Conservation (phyloP, 1,284 basidiomycete species). For the Trichosporon sp. region DNA sequence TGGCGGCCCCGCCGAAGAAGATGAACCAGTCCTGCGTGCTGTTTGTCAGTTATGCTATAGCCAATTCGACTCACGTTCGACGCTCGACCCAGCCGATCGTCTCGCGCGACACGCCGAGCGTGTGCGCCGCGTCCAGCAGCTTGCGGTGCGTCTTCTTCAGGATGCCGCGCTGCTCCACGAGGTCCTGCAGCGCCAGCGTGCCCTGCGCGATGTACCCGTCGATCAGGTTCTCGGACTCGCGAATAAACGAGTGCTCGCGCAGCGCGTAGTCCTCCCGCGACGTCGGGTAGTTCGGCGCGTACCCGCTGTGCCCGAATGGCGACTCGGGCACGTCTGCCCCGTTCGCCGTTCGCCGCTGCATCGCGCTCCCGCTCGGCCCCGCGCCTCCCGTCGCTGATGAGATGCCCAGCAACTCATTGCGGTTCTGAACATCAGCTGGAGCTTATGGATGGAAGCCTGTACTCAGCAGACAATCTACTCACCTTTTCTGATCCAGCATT, state of each 20-base stretch:
- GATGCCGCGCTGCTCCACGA: slow-evolving; percentile 84
- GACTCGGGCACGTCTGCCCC: slow-evolving; percentile 52
- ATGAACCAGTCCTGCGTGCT: slow-evolving; percentile 92
- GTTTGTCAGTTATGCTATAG: slow-evolving; percentile 19
- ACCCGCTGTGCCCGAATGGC: slow-evolving; percentile 53
- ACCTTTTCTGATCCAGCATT: slow-evolving; percentile 41
- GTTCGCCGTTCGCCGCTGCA: slow-evolving; percentile 46
- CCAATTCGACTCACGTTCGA: slow-evolving; percentile 61
- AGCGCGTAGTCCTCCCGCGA: slow-evolving; percentile 69
- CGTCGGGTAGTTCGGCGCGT: slow-evolving; percentile 51
- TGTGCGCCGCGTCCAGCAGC: slow-evolving; percentile 82
- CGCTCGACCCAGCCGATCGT: slow-evolving; percentile 94
- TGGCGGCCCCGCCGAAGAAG: slow-evolving; percentile 72
- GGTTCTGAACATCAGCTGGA: neutral
- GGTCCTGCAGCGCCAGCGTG: slow-evolving; percentile 77
- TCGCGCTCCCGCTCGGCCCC: slow-evolving; percentile 45
- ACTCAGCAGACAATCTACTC: neutral
- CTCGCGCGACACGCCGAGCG: slow-evolving; percentile 80
- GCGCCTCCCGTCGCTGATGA: slow-evolving; percentile 30
- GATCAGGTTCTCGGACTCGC: slow-evolving; percentile 69
- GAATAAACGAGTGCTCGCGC: slow-evolving; percentile 78
- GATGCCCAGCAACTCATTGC: slow-evolving; percentile 15
- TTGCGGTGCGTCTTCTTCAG: slow-evolving; percentile 83
- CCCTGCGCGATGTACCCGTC: slow-evolving; percentile 90
- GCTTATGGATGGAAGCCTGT: too few relatives aligned